Evolutionary conservation across 768 basidiomycete species (phyloP), one percentile per base, ranked within the genome.

Genomic region (Coprinopsis sp.): DNA sequence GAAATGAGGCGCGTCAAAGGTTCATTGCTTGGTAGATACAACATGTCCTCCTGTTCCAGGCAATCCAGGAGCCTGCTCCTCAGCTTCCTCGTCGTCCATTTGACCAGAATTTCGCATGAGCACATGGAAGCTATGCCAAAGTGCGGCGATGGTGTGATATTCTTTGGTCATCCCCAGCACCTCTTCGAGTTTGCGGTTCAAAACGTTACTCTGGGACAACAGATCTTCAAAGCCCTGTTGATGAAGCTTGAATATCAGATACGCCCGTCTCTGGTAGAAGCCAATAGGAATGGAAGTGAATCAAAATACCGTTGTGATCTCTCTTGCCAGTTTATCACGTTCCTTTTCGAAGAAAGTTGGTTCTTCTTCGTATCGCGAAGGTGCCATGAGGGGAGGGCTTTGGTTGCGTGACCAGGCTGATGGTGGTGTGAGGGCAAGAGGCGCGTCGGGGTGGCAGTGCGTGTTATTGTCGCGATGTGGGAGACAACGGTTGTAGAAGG

Each of bases 111-210:
- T 71, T 21, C 74, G 75, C 87, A 91, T 91, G 53, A 91, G 70
- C 47, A 82, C 69, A 55, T 89, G 82, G 54, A 91, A 91, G 55
- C 77, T 79, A 49, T 81, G 75, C 91, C 91, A 94, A 39, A 96
- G 70, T 2, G 79, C 73, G 3, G 92, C 89, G 33, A 94, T 90
- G 2, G 87, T 92, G 41, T 86, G 80, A 62, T 95, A 93, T 71
- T 94, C 93, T 48, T 82, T 83, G 4, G 93, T 92, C 80, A 95
- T 94, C 8, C 89, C 89, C 21, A 86, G 69, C 2, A 93, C 91
- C 60, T 96, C 91, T 64, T 97, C 93, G 14, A 95, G 76, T 59
- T 91, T 93, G 51, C 92, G 81, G 61, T 95, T 95, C 18, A 93
- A 68, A 22, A 78, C 78, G 58, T 97, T 97, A 49, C 86, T 84